A percentile compares a stretch with the other conserved stretches of the same genome.
Conservation (phyloP, 768 basidiomycete species). For the Auriculariales sp. region DNA sequence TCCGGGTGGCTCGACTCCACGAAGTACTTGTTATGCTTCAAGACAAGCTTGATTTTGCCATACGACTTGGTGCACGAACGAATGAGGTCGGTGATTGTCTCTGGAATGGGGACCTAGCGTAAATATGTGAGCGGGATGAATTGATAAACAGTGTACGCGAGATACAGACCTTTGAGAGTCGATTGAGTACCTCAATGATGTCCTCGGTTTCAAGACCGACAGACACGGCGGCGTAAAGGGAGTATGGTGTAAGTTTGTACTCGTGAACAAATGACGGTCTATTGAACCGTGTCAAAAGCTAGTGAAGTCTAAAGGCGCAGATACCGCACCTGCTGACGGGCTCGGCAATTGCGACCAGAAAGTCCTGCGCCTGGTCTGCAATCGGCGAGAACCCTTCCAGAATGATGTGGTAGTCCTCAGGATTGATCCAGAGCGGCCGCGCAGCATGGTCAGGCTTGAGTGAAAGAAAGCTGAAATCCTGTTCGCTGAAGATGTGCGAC, state of each 20-base stretch:
- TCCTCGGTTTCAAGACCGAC: slow-evolving; percentile 96
- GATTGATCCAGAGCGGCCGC: slow-evolving; percentile 92
- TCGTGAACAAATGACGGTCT: slow-evolving; percentile 98
- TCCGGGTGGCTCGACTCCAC: slow-evolving; percentile 95
- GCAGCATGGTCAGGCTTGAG: slow-evolving; percentile 85
- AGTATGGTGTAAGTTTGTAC: slow-evolving; percentile 97
- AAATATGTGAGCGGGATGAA: slow-evolving; percentile 5
- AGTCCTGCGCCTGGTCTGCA: slow-evolving; percentile 96
- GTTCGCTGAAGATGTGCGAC: slow-evolving; percentile 36
- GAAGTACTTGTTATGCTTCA: slow-evolving; percentile 96
- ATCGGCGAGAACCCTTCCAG: slow-evolving; percentile 96
- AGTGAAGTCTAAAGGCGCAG: background rate
- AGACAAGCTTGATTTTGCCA: slow-evolving; percentile 94
- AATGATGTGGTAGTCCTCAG: slow-evolving; percentile 84
- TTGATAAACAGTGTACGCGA: too few species aligned
- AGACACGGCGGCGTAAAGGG: slow-evolving; percentile 94
- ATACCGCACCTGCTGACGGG: slow-evolving; percentile 93
- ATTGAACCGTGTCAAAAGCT: slow-evolving; percentile 8
- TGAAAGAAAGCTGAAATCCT: slow-evolving; percentile 76
- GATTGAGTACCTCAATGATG: slow-evolving; percentile 88
- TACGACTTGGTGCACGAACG: slow-evolving; percentile 89
- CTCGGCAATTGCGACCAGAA: slow-evolving; percentile 93
- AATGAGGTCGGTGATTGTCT: slow-evolving; percentile 73
- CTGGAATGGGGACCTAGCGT: slow-evolving; percentile 77
- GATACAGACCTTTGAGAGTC: slow-evolving; percentile 52